These are phyloP conservation scores for Cajanus cajan DNA, from an alignment of 306 rosid genomes.

Conservation along the genomic window DNA sequence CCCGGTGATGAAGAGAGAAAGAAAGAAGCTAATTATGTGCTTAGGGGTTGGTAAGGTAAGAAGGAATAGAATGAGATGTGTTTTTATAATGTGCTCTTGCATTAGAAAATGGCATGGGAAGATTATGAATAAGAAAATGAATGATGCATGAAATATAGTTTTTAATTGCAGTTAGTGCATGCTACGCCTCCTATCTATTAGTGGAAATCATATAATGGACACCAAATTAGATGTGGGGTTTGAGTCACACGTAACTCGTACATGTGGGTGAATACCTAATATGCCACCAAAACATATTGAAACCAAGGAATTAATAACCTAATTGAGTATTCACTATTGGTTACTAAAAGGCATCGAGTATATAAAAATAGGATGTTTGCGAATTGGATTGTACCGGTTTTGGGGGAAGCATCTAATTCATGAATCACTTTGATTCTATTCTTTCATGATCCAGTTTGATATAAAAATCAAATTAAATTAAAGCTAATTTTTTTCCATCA, in stretches of 20 bases:
- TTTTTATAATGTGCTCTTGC: conserved; percentile 26
- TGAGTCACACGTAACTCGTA: conserved; percentile 29
- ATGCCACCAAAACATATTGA: neutral
- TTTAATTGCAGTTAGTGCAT: conserved; percentile 19
- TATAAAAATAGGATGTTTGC: too few species aligned
- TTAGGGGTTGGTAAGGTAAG: neutral
- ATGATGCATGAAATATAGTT: conserved; percentile 20
- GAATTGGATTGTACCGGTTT: too few species aligned
- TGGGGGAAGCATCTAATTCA: too few species aligned
- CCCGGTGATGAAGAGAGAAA: conserved; percentile 6
- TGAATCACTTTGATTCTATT: too few species aligned
- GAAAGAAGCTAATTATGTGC: neutral
- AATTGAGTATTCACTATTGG: neutral
- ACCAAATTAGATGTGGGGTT: conserved; percentile 30
- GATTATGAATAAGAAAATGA: neutral
- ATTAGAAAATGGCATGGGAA: neutral
- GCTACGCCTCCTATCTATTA: neutral
- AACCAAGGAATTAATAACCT: neutral
- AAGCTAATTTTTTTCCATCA: too few species aligned
- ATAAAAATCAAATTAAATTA: too few species aligned
- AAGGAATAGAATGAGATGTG: neutral
- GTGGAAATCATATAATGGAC: conserved; percentile 57
- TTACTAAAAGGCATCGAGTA: neutral
- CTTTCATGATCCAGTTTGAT: too few species aligned
- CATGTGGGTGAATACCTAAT: conserved; percentile 1